Base-by-base conservation (phyloP, 192 early-diverging fungal species). In the Gamsiella multidivaricata region DNA sequence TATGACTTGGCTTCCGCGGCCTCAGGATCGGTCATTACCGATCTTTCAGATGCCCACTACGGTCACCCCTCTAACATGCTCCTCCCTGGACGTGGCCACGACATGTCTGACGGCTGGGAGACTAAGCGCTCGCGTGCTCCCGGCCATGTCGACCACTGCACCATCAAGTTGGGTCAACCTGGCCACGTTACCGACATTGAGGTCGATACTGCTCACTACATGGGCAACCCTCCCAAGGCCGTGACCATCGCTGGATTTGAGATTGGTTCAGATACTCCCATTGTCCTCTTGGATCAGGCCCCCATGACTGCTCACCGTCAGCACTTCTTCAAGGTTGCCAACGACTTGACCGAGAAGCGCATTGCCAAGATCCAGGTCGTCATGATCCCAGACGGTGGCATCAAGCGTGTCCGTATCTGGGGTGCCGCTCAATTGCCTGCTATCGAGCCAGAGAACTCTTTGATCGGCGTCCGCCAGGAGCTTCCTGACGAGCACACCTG, bases 61-160 rank as follows among this genome's bases (percentile, higher is more conserved):
- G 92, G 93, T 61, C 86, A 86, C 67, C 89, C 88, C 14, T 89
- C 89, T 63, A 92, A 94, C 76, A 73, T 98, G 59, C 78, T 98
- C 54, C 84, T 93, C 34, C 91, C 91, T 20, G 90, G 91, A 7
- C 90, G 94, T 78, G 92, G 93, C 28, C 84, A 82, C 52, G 90
- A 91, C 53, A 95, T 95, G 94, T 88, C 88, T 34, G 95, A 95
- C 58, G 96, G 96, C 37, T 98, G 96, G 96, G 95, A 98, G 81
- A 97, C 95, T 17, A 85, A 85, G 59, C 88, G 92, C 55, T 95
- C 93, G 50, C 89, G 96, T 61, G 91, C 89, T 12, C 89, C 84
- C 10, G 84, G 87, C 56, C 90, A 94, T 71, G 81, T 69, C 51
- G 92, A 98, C 67, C 93, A 89, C 89, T 89, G 86, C 23, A 87